A percentile compares a stretch with the other conserved stretches of the same genome.
Evolutionary conservation across 2,329 filamentous ascomycete species (phyloP).

Genomic region (Immersiporthe knoxdaviesiana): DNA sequence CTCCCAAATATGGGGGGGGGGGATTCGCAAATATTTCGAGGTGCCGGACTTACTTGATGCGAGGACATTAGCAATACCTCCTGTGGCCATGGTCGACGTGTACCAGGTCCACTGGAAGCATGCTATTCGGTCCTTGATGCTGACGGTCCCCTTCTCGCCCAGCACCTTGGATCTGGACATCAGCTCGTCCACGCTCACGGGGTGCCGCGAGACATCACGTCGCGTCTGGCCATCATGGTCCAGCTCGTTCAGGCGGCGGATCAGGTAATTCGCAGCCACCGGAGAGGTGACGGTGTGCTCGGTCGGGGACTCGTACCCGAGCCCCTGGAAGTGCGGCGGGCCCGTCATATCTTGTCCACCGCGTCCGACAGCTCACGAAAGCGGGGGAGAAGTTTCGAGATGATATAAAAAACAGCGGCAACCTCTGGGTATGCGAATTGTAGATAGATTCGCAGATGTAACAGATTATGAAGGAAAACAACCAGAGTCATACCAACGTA

Average conservation of each 20-base stretch:
- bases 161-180: slow-evolving; percentile 39
- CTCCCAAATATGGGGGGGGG: too few relatives aligned
- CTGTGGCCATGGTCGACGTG: slow-evolving; percentile 67
- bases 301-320: slow-evolving; percentile 45
- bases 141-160: slow-evolving; percentile 35
- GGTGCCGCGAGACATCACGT: slow-evolving; percentile 15
- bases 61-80: slow-evolving; percentile 60
- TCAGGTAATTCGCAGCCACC: slow-evolving; percentile 23
- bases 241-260: slow-evolving; percentile 24
- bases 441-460: slow-evolving; percentile 57
- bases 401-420: slow-evolving; percentile 51
- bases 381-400: slow-evolving; percentile 51
- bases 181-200: slow-evolving; percentile 38
- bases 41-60: slow-evolving; percentile 50
- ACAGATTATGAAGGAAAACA: slow-evolving; percentile 57
- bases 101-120: slow-evolving; percentile 77
- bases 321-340: slow-evolving; percentile 37
- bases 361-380: slow-evolving; percentile 52
- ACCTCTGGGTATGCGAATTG: slow-evolving; percentile 52
- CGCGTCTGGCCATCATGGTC: slow-evolving; percentile 4
- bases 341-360: slow-evolving; percentile 41
- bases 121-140: slow-evolving; percentile 54
- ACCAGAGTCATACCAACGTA: slow-evolving; percentile 55
- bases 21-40: background rate
- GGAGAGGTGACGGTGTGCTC: slow-evolving; percentile 36